phyloP scores from a whole-genome alignment of 116 monocot genomes.

The Papilionanthe hybrid region DNA sequence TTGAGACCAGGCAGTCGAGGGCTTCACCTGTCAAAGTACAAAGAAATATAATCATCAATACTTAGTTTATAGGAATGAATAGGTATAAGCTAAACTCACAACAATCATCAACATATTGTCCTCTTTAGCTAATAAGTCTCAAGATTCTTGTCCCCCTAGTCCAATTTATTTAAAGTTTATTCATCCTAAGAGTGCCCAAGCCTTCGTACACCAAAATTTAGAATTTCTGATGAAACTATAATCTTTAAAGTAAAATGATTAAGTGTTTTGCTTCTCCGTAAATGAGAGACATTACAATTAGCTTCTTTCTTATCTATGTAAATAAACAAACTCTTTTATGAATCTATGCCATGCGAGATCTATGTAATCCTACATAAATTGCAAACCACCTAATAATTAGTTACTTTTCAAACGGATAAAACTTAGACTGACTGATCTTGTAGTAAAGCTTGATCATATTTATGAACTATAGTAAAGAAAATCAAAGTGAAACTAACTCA shows the following conservation, averaged over 20 bases:
- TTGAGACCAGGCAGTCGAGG: slow-evolving; percentile 74
- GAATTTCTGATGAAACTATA: background rate
- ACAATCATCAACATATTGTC: background rate
- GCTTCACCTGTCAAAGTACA: slow-evolving; percentile 59
- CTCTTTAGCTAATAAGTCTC: background rate
- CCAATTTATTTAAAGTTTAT: no score
- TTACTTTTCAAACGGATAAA: background rate
- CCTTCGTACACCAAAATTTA: no score
- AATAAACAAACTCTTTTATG: background rate
- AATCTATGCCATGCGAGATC: background rate
- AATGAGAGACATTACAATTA: background rate
- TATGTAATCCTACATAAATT: background rate
- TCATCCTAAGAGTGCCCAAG: no score
- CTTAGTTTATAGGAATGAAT: background rate
- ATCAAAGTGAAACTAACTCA: no score
- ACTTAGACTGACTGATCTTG: background rate
- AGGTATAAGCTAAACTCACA: background rate
- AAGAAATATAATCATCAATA: background rate
- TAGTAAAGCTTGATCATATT: background rate
- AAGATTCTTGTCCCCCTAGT: background rate
- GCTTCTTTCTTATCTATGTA: background rate
- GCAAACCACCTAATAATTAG: background rate
- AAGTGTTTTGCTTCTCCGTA: background rate
- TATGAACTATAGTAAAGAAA: background rate
- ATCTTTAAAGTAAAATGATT: background rate